A percentile compares a stretch with the other conserved stretches of the same genome.
Evolutionary conservation across 768 basidiomycete genomes (phyloP).

Genomic region (Rhizopogon vesiculosus): DNA sequence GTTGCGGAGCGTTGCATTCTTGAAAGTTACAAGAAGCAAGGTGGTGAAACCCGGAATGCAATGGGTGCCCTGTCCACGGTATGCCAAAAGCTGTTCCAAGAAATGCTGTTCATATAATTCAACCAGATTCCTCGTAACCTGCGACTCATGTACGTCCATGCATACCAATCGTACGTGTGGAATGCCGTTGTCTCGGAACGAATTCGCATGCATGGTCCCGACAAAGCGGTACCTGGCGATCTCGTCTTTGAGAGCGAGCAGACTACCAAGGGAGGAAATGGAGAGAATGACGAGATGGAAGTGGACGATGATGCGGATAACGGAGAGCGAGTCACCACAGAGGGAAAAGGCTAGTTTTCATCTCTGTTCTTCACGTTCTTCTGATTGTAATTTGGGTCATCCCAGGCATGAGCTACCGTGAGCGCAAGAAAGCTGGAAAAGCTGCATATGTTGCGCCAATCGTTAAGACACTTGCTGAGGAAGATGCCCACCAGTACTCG

Average conservation of each 20-base stretch:
- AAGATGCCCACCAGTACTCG: constrained; percentile 73
- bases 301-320: constrained; percentile 28
- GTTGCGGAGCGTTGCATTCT: constrained; percentile 92
- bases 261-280: constrained; percentile 7
- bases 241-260: constrained; percentile 67
- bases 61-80: constrained; percentile 87
- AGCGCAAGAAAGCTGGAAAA: constrained; percentile 19
- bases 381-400: constrained; percentile 5
- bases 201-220: constrained; percentile 69
- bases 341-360: constrained; percentile 28
- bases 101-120: constrained; percentile 1
- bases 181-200: constrained; percentile 96
- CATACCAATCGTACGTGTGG: constrained; percentile 98
- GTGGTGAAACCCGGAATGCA: constrained; percentile 73
- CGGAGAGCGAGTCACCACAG: constrained; percentile 26
- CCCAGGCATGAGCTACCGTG: constrained; percentile 15
- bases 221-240: constrained; percentile 80
- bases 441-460: constrained; percentile 41
- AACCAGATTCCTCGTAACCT: constrained; percentile 90
- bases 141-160: constrained; percentile 96
- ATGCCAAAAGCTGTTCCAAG: constrained; percentile 3
- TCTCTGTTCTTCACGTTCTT: neutral
- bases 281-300: constrained; percentile 16
- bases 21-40: constrained; percentile 83
- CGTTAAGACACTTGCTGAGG: constrained; percentile 74